Conservation (phyloP, 192 early-diverging fungal species). For the Gamsiella multidivaricata region DNA sequence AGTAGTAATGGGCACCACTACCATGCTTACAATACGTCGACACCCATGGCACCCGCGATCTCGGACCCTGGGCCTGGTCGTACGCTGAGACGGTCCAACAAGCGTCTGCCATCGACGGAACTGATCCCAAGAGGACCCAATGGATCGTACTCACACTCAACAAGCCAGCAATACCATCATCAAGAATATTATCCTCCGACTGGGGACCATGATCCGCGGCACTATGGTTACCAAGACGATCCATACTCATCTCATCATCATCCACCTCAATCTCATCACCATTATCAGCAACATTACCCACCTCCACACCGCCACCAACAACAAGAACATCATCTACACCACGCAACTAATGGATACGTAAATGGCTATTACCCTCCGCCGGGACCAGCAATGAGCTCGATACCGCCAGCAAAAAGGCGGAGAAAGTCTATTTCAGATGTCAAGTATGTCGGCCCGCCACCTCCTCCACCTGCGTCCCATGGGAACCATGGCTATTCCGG, state of each 20-base stretch:
- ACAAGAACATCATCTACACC: not conserved
- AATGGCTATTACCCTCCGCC: slow-evolving; percentile 2
- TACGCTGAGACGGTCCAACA: slow-evolving; percentile 15
- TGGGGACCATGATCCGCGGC: slow-evolving; percentile 3
- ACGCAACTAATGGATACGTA: not conserved
- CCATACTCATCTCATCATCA: slow-evolving; percentile 5
- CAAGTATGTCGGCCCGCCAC: slow-evolving; percentile 25
- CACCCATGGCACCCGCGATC: not conserved
- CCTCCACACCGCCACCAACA: slow-evolving; percentile 2
- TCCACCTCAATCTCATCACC: not conserved
- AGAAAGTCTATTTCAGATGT: slow-evolving; percentile 30
- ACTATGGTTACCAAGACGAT: not conserved
- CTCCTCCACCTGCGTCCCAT: slow-evolving; percentile 5
- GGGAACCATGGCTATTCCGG: not conserved
- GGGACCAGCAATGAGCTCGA: not conserved
- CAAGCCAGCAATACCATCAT: slow-evolving; percentile 16
- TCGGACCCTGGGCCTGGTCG: slow-evolving; percentile 2
- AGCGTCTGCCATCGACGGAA: slow-evolving; percentile 16
- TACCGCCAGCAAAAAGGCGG: slow-evolving; percentile 20
- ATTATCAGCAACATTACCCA: not conserved
- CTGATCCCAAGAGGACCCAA: slow-evolving; percentile 1
- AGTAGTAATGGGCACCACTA: slow-evolving; percentile 4
- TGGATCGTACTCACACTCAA: slow-evolving; percentile 7
- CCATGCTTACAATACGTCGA: not conserved
- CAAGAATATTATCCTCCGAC: slow-evolving; percentile 4